phyloP scores from a whole-genome alignment of 352 stramenopile genomes.

The Globisporangium viniferum region DNA sequence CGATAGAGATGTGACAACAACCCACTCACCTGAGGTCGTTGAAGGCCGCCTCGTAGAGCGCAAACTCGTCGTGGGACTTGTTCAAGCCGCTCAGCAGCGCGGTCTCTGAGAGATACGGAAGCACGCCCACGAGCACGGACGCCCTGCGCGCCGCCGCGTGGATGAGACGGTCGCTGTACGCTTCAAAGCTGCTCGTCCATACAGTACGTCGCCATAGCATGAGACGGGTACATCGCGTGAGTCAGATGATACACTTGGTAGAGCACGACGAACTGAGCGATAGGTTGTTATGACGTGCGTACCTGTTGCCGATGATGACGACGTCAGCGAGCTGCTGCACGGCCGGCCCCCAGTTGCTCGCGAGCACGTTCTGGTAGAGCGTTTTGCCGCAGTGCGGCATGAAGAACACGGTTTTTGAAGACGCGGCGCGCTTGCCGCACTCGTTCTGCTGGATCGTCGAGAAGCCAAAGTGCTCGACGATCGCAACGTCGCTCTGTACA shows the following conservation, averaged over 20 bases:
- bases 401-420: slow-evolving; percentile 78
- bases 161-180: slow-evolving; percentile 72
- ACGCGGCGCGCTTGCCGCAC: slow-evolving; percentile 38
- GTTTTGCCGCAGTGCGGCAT: slow-evolving; percentile 89
- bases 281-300: too few species aligned
- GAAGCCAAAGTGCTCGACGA: slow-evolving; percentile 43
- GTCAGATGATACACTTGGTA: not conserved
- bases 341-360: slow-evolving; percentile 60
- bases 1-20: not conserved
- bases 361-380: slow-evolving; percentile 89
- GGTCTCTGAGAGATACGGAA: slow-evolving; percentile 52
- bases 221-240: not conserved
- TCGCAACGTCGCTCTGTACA: slow-evolving; percentile 50
- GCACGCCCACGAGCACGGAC: slow-evolving; percentile 43
- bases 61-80: slow-evolving; percentile 52
- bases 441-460: slow-evolving; percentile 62
- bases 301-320: slow-evolving; percentile 88
- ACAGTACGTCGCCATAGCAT: slow-evolving; percentile 10
- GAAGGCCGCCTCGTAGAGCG: slow-evolving; percentile 69
- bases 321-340: slow-evolving; percentile 28
- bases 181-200: slow-evolving; percentile 48
- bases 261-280: not conserved
- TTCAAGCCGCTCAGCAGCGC: slow-evolving; percentile 34
- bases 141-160: slow-evolving; percentile 31
- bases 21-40: slow-evolving; percentile 56